Percentiles rank a stretch among this genome's conserved stretches.
These are phyloP conservation scores for Pseudoperonospora humuli DNA, from an alignment of 352 stramenopile genomes.

Conservation along the genomic window DNA sequence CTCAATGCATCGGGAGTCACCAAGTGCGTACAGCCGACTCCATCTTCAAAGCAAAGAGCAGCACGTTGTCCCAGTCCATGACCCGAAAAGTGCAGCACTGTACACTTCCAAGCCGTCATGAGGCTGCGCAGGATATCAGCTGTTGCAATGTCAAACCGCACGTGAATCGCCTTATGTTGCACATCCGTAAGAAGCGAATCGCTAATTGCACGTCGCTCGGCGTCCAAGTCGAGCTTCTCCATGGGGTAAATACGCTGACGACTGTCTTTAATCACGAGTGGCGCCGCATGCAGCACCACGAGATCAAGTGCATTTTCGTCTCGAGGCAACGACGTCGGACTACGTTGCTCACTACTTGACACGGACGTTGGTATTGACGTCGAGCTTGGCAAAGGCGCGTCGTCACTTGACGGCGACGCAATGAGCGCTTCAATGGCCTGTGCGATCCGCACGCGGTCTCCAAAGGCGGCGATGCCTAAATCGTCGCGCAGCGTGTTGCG, in stretches of 20 bases:
- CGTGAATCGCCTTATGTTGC: slow-evolving; percentile 63
- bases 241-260: slow-evolving; percentile 67
- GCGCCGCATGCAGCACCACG: slow-evolving; percentile 75
- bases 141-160: slow-evolving; percentile 73
- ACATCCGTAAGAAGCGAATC: slow-evolving; percentile 64
- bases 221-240: slow-evolving; percentile 77
- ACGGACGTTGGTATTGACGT: slow-evolving; percentile 1
- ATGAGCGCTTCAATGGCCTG: slow-evolving; percentile 49
- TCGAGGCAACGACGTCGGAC: slow-evolving; percentile 8
- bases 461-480: slow-evolving; percentile 51
- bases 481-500: slow-evolving; percentile 59
- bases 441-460: slow-evolving; percentile 48
- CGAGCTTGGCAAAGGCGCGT: slow-evolving; percentile 1
- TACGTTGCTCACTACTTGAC: slow-evolving; percentile 8
- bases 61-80: slow-evolving; percentile 61
- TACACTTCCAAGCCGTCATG: slow-evolving; percentile 70
- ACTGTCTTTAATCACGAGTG: slow-evolving; percentile 70
- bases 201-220: slow-evolving; percentile 61
- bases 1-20: slow-evolving; percentile 58
- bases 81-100: slow-evolving; percentile 74
- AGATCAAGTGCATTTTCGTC: slow-evolving; percentile 57
- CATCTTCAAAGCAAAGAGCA: slow-evolving; percentile 76
- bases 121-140: slow-evolving; percentile 66
- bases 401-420: neutral
- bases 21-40: slow-evolving; percentile 59